Evolutionary conservation across 73 alveolate species (phyloP).

Genomic region (Urostyla sp.): DNA sequence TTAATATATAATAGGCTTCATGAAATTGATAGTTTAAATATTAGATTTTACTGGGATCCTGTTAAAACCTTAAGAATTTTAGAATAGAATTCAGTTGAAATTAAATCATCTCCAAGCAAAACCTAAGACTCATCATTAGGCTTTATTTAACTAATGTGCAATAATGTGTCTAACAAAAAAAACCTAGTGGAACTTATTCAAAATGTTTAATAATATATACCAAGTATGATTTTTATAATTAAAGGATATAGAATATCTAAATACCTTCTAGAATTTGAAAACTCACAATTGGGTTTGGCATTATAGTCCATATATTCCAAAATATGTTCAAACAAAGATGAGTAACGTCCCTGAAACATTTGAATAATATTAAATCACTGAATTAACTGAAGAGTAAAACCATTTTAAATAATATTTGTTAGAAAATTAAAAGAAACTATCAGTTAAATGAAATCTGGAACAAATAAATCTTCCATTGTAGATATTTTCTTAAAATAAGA

Average conservation of each 20-base stretch:
- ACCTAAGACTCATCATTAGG: neutral
- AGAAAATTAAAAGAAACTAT: constrained; percentile 50
- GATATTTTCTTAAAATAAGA: constrained; percentile 45
- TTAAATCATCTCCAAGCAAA: neutral
- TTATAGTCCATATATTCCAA: constrained; percentile 25
- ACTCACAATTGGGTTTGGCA: constrained; percentile 51
- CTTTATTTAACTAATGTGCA: constrained; percentile 13
- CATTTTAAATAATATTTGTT: neutral
- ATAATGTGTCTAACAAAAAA: constrained; percentile 45
- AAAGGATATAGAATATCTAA: constrained; percentile 11
- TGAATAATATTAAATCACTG: neutral
- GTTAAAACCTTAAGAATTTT: no score
- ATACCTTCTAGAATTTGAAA: constrained; percentile 22
- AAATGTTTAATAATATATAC: constrained; percentile 10
- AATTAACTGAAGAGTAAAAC: constrained; percentile 18
- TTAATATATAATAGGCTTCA: neutral
- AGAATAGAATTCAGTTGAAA: no score
- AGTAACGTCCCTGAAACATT: constrained; percentile 2
- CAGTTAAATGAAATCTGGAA: constrained; percentile 36
- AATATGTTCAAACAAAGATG: constrained; percentile 1
- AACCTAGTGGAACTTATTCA: constrained; percentile 36
- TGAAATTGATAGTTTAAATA: constrained; percentile 33
- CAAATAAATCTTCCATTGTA: constrained; percentile 34
- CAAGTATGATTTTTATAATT: neutral
- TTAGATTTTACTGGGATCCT: constrained; percentile 44